A percentile compares a stretch with the other conserved stretches of the same genome.
phyloP scores from a whole-genome alignment of 2,329 filamentous ascomycete genomes.

The Monascus ruber region DNA sequence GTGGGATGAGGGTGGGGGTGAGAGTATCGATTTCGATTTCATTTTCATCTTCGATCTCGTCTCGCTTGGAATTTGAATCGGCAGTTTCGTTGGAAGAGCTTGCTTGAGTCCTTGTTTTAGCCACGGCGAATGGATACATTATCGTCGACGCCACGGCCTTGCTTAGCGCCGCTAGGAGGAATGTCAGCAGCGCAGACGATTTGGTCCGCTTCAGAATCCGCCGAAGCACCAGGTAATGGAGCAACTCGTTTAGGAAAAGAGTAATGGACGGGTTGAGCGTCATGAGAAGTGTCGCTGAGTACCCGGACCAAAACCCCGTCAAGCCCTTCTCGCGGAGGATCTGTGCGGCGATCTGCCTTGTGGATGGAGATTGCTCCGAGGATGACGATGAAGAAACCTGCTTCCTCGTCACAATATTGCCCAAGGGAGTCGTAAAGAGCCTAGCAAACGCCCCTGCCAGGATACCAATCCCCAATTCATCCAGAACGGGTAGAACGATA shows the following conservation, averaged over 20 bases:
- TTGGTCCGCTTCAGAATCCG: slow-evolving; percentile 38
- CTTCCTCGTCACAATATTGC: slow-evolving; percentile 71
- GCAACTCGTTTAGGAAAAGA: slow-evolving; percentile 66
- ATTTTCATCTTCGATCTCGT: slow-evolving; percentile 14
- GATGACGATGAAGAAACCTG: slow-evolving; percentile 46
- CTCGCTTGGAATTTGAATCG: slow-evolving; percentile 29
- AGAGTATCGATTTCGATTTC: slow-evolving; percentile 6
- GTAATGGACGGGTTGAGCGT: slow-evolving; percentile 81
- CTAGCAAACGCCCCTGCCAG: slow-evolving; percentile 64
- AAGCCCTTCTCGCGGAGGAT: slow-evolving; percentile 62
- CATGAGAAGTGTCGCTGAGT: slow-evolving; percentile 66
- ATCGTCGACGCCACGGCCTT: slow-evolving; percentile 65
- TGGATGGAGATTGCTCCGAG: slow-evolving; percentile 15
- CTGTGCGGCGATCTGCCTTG: slow-evolving; percentile 48
- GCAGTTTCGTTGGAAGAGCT: slow-evolving; percentile 3
- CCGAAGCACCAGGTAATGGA: slow-evolving; percentile 51
- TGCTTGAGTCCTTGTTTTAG: slow-evolving; percentile 68
- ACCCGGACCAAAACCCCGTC: slow-evolving; percentile 75
- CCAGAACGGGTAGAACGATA: slow-evolving; percentile 45
- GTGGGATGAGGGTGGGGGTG: slow-evolving; percentile 22
- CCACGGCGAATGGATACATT: slow-evolving; percentile 77
- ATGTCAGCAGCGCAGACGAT: slow-evolving; percentile 45
- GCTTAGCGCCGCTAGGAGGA: slow-evolving; percentile 61
- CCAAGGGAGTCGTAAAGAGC: slow-evolving; percentile 65
- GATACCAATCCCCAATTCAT: slow-evolving; percentile 61